Percentiles rank a stretch among this genome's conserved stretches.
Evolutionary conservation across 306 rosid species (phyloP).

Genomic region (Cyclanthera cordifolia): DNA sequence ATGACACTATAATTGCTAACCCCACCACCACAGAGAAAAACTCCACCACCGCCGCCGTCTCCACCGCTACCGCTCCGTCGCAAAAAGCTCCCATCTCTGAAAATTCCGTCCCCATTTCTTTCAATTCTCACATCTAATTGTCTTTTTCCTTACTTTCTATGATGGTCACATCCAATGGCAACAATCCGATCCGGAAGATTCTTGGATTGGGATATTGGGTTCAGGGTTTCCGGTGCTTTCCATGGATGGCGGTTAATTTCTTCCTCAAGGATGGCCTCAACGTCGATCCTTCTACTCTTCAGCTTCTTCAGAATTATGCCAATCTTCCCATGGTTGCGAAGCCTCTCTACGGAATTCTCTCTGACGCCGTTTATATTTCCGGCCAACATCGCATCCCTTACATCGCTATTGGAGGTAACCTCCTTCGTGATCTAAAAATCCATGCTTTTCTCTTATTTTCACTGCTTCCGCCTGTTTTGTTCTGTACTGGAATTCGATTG

Average conservation of each 20-base stretch:
- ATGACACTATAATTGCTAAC: background rate
- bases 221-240: conserved; percentile 81
- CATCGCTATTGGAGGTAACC: conserved; percentile 66
- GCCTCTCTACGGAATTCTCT: conserved; percentile 67
- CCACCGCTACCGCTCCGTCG: background rate
- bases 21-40: too few relatives aligned
- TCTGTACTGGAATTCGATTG: background rate
- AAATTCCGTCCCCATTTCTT: background rate
- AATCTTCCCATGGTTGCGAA: conserved; percentile 90
- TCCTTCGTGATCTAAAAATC: background rate
- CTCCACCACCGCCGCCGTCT: background rate
- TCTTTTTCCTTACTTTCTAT: background rate
- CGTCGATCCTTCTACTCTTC: conserved; percentile 72
- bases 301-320: conserved; percentile 70
- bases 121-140: background rate
- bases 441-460: background rate
- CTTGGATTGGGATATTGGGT: conserved; percentile 78
- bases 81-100: background rate
- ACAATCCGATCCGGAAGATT: conserved; percentile 30
- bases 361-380: conserved; percentile 57
- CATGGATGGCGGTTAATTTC: conserved; percentile 78
- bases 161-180: conserved; percentile 25
- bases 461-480: background rate
- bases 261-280: conserved; percentile 70
- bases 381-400: conserved; percentile 88